Conservation (phyloP, 108 stramenopile genomes). For the Fragilaria crotonensis region DNA sequence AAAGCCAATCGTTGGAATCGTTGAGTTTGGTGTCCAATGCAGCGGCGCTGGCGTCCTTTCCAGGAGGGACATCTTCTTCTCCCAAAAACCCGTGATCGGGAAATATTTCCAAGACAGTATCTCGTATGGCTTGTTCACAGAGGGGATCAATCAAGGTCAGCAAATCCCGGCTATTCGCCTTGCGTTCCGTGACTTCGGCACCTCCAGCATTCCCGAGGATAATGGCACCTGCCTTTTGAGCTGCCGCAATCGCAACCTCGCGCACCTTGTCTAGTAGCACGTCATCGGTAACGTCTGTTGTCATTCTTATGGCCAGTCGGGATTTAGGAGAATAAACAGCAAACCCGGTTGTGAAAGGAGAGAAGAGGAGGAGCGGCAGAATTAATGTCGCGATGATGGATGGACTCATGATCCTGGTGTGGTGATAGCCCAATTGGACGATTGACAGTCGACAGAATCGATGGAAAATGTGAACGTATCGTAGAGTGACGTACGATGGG, state of each 20-base stretch:
- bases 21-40: conserved; percentile 50
- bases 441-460: too few relatives aligned
- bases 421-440: too few relatives aligned
- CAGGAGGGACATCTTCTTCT: conserved; percentile 83
- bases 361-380: too few relatives aligned
- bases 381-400: too few relatives aligned
- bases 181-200: conserved; percentile 58
- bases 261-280: conserved; percentile 31
- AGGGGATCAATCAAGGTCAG: conserved; percentile 84
- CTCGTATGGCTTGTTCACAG: conserved; percentile 52
- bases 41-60: conserved; percentile 61
- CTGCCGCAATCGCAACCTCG: conserved; percentile 53
- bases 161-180: conserved; percentile 84
- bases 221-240: conserved; percentile 69
- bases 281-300: too few relatives aligned
- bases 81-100: conserved; percentile 76
- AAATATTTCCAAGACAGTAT: conserved; percentile 21
- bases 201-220: conserved; percentile 66
- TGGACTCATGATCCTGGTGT: too few relatives aligned
- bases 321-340: too few relatives aligned
- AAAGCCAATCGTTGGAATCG: conserved; percentile 29
- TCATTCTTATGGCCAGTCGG: too few relatives aligned
- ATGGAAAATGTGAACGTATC: too few relatives aligned
- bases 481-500: too few relatives aligned
- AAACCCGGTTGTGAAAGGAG: too few relatives aligned